Evolutionary conservation across 1,284 basidiomycete species (phyloP).

Genomic region (Moesziomyces globuligerus): DNA sequence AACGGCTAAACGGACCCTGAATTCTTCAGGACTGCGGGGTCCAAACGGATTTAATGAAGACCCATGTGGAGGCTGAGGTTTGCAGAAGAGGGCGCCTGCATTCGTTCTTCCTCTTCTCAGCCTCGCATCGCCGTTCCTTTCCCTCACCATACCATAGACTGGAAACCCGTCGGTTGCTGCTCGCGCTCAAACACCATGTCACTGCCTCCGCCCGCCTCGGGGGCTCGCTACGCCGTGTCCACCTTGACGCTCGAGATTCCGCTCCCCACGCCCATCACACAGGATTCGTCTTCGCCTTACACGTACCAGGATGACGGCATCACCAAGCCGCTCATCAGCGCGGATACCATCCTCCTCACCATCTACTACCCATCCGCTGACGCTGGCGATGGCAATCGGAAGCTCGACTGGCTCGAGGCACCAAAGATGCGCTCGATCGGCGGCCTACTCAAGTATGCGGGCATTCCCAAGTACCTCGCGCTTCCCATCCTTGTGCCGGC

Average conservation of each 20-base stretch:
- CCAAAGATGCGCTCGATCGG: constrained; percentile 46
- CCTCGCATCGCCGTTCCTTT: not conserved
- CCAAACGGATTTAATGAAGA: not conserved
- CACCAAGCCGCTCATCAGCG: constrained; percentile 36
- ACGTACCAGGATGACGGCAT: constrained; percentile 24
- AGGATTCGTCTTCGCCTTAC: constrained; percentile 28
- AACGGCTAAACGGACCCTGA: too few species aligned
- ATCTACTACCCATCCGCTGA: constrained; percentile 55
- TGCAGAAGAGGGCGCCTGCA: too few species aligned
- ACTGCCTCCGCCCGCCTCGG: constrained; percentile 18
- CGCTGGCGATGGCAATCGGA: not conserved
- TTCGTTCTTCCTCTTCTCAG: too few species aligned
- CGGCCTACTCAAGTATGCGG: constrained; percentile 58
- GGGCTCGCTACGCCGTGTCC: constrained; percentile 45
- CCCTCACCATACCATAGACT: not conserved
- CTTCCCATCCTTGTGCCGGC: constrained; percentile 50
- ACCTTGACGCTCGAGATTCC: constrained; percentile 56
- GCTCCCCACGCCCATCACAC: constrained; percentile 25
- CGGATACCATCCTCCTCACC: constrained; percentile 55
- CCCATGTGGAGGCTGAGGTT: not conserved
- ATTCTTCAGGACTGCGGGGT: not conserved
- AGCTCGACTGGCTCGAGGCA: constrained; percentile 42
- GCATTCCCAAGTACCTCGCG: constrained; percentile 53
- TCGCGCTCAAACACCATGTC: constrained; percentile 24
- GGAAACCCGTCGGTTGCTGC: not conserved